Conservation (phyloP, 108 stramenopile species). For the Cyclotella choctawhatcheeana region DNA sequence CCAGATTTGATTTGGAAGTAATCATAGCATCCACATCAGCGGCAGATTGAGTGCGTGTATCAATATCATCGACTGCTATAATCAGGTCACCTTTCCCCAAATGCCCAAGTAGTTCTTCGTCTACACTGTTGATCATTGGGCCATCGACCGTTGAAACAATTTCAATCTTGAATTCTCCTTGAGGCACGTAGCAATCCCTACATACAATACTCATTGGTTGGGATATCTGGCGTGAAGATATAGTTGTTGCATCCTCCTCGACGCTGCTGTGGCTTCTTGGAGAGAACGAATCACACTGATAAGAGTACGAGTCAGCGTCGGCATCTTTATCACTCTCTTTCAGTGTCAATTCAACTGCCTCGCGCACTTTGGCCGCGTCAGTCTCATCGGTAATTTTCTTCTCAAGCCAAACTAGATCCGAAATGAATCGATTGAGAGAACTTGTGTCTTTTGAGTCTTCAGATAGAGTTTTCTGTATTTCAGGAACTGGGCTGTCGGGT, state of each 20-base stretch:
- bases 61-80: slow-evolving; percentile 76
- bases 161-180: slow-evolving; percentile 76
- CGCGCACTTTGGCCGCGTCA: slow-evolving; percentile 17
- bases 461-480: neutral
- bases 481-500: neutral
- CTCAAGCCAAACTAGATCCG: slow-evolving; percentile 82
- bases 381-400: slow-evolving; percentile 72
- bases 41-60: slow-evolving; percentile 76
- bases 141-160: slow-evolving; percentile 88
- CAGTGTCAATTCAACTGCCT: slow-evolving; percentile 10
- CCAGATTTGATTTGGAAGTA: slow-evolving; percentile 6
- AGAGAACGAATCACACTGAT: slow-evolving; percentile 54
- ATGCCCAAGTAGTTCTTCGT: slow-evolving; percentile 69
- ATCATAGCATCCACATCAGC: slow-evolving; percentile 68
- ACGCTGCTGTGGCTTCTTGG: slow-evolving; percentile 12
- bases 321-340: slow-evolving; percentile 12
- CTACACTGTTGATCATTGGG: slow-evolving; percentile 73
- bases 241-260: slow-evolving; percentile 26
- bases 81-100: slow-evolving; percentile 82
- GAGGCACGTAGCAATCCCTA: slow-evolving; percentile 75
- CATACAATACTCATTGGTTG: slow-evolving; percentile 68
- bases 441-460: slow-evolving; percentile 24
- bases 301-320: slow-evolving; percentile 64
- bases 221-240: slow-evolving; percentile 24
- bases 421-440: slow-evolving; percentile 38